Conservation (phyloP, 345 rosid species). For the Eucalyptus grandis region DNA sequence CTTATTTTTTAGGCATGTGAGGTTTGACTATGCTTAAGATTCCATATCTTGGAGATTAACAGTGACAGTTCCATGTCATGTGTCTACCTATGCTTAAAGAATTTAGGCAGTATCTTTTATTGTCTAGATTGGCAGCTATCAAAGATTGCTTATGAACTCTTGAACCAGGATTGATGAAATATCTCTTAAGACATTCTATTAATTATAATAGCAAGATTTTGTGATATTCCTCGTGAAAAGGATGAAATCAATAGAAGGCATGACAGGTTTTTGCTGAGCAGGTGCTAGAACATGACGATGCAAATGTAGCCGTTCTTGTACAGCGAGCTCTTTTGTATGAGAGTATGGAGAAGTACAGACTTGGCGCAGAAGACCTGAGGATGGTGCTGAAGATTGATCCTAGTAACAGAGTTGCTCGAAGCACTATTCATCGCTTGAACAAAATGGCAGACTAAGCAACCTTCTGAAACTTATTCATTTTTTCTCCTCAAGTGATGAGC, state of each 20-base stretch:
- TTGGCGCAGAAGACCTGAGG: slow-evolving; percentile 95
- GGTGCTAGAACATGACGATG: slow-evolving; percentile 68
- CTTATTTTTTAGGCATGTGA: background rate
- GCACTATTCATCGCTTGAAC: slow-evolving; percentile 86
- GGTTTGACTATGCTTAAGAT: background rate
- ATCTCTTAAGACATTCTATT: background rate
- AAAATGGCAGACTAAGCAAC: slow-evolving; percentile 52
- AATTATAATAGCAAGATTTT: background rate
- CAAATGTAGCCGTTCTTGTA: slow-evolving; percentile 61
- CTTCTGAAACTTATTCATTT: background rate
- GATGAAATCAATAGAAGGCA: background rate
- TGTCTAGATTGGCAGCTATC: background rate
- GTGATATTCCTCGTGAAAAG: background rate
- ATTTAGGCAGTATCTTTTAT: background rate
- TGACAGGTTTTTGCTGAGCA: slow-evolving; percentile 5
- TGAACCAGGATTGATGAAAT: background rate
- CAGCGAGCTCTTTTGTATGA: slow-evolving; percentile 95
- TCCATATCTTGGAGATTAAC: background rate
- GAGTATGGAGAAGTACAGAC: slow-evolving; percentile 97
- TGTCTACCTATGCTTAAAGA: background rate
- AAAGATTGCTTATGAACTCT: background rate
- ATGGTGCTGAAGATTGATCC: slow-evolving; percentile 91
- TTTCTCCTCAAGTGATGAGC: background rate
- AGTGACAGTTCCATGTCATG: background rate
- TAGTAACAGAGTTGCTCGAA: slow-evolving; percentile 76